These are phyloP conservation scores for Diphasiastrum complanatum DNA, from an alignment of 83 land plant genomes.

Conservation along the genomic window DNA sequence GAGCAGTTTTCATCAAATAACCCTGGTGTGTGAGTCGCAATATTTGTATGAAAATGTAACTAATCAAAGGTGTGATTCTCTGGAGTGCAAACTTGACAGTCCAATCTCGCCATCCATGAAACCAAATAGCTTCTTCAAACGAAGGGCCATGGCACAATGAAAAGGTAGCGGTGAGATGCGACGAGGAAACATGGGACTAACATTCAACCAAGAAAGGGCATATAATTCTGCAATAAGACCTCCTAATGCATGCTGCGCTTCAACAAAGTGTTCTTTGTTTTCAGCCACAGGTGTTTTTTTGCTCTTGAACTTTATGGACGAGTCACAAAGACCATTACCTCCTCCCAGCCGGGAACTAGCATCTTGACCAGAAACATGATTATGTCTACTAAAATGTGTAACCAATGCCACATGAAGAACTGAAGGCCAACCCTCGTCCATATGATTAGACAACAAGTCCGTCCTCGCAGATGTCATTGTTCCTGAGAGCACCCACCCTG, in stretches of 20 bases:
- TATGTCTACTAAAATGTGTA: conserved; percentile 25
- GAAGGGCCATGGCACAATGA: conserved; percentile 81
- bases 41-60: too few species aligned
- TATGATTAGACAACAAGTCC: conserved; percentile 22
- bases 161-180: conserved; percentile 72
- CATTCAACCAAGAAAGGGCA: conserved; percentile 85
- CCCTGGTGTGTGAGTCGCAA: too few species aligned
- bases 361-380: conserved; percentile 4
- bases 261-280: conserved; percentile 45
- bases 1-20: too few species aligned
- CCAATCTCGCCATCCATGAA: conserved; percentile 56
- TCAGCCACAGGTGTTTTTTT: conserved; percentile 18
- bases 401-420: conserved; percentile 58
- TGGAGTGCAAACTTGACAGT: too few species aligned
- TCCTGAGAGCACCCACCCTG: conserved; percentile 77
- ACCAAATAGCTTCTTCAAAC: conserved; percentile 60
- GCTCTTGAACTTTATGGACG: background rate
- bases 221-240: conserved; percentile 71
- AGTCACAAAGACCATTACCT: background rate
- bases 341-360: background rate
- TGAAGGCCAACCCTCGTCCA: conserved; percentile 89
- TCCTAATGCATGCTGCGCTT: conserved; percentile 53
- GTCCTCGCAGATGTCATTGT: conserved; percentile 51
- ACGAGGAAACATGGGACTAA: conserved; percentile 59
- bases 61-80: too few species aligned